These are phyloP conservation scores for Orobanche coerulescens DNA, from an alignment of 257 asterid genomes.

Conservation along the genomic window DNA sequence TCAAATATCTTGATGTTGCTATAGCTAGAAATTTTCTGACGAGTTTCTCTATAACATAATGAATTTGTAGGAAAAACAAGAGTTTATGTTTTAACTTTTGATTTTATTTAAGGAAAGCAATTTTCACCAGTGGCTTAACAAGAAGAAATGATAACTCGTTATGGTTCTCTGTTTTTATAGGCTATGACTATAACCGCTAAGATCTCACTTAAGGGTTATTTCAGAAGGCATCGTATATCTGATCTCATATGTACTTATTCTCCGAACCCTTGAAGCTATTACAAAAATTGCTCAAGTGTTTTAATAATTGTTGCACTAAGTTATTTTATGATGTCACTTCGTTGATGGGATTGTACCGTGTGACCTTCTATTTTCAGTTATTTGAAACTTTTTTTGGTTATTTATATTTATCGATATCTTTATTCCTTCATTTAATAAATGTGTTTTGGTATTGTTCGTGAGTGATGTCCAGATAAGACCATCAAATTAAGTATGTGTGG, in stretches of 20 bases:
- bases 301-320: neutral
- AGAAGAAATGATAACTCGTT: neutral
- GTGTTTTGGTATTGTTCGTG: no score
- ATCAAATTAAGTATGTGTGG: no score
- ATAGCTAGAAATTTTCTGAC: neutral
- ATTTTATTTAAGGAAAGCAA: neutral
- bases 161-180: constrained; percentile 8
- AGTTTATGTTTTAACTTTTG: neutral
- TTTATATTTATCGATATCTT: no score
- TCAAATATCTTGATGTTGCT: neutral
- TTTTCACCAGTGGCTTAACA: neutral
- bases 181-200: no score
- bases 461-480: no score
- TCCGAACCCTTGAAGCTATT: no score
- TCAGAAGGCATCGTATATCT: no score
- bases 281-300: neutral
- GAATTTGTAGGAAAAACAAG: neutral
- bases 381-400: no score
- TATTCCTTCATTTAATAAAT: no score
- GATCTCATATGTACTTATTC: no score
- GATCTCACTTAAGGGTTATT: no score
- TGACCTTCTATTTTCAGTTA: no score
- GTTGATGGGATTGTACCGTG: neutral
- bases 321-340: neutral
- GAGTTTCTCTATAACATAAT: neutral